phyloP scores from a whole-genome alignment of 164 flowering plant species.

The Magnolia officinalis region DNA sequence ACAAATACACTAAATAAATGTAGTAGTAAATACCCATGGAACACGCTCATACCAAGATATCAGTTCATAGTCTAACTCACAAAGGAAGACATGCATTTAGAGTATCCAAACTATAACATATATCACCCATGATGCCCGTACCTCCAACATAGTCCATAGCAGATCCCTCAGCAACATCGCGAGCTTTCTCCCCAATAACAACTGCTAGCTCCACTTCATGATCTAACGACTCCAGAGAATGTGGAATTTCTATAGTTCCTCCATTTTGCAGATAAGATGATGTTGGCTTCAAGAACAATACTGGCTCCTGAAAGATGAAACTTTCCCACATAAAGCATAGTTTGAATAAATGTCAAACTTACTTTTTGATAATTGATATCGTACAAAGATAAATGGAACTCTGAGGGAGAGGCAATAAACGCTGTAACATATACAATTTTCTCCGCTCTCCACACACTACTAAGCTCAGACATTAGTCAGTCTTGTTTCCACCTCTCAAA shows the following conservation, averaged over 20 bases:
- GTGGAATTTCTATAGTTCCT: constrained; percentile 83
- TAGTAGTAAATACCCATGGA: too few species aligned
- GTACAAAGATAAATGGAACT: background rate
- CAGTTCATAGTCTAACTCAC: too few species aligned
- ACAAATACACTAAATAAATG: too few species aligned
- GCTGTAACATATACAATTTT: too few species aligned
- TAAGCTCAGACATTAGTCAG: too few species aligned
- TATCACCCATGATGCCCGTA: constrained; percentile 9
- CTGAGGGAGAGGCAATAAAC: background rate
- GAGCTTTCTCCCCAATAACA: constrained; percentile 72
- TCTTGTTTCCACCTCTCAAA: too few species aligned
- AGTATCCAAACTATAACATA: background rate
- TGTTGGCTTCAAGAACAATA: constrained; percentile 91
- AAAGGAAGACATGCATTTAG: background rate
- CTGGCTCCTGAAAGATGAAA: constrained; percentile 64
- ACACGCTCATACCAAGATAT: too few species aligned
- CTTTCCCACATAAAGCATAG: background rate
- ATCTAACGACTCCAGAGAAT: constrained; percentile 59
- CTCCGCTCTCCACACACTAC: too few species aligned
- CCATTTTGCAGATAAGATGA: constrained; percentile 83
- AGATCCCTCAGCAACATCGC: constrained; percentile 69
- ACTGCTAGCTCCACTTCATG: constrained; percentile 94
- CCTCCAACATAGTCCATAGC: constrained; percentile 97
- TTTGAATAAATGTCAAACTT: background rate
- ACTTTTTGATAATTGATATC: too few species aligned